Evolutionary conservation across 495 filamentous ascomycete species (phyloP).

Genomic region (Lophiotrema nucula): DNA sequence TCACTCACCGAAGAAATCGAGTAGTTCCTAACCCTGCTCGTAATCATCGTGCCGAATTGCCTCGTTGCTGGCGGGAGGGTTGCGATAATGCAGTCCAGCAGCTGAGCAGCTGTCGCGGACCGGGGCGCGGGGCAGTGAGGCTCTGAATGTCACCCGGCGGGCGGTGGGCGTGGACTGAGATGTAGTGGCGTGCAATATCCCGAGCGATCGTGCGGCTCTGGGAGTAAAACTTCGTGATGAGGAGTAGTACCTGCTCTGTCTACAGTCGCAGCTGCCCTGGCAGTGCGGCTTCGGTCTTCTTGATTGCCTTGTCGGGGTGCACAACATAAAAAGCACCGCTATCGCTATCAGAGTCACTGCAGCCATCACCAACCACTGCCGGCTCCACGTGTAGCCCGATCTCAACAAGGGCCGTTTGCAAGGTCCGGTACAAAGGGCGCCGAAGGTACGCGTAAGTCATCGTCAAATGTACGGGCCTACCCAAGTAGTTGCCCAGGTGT

Average conservation of each 20-base stretch:
- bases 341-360: conserved; percentile 8
- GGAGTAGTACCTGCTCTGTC: too few relatives aligned
- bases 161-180: too few relatives aligned
- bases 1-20: conserved; percentile 23
- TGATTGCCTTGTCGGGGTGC: conserved; percentile 25
- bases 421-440: too few relatives aligned
- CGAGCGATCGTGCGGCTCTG: too few relatives aligned
- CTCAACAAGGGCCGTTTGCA: too few relatives aligned
- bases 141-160: neutral
- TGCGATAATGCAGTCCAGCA: too few relatives aligned
- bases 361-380: neutral
- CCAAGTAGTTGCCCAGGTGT: too few relatives aligned
- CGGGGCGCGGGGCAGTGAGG: neutral
- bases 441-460: too few relatives aligned
- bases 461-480: too few relatives aligned
- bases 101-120: neutral
- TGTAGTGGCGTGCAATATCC: too few relatives aligned
- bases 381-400: conserved; percentile 16
- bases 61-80: neutral
- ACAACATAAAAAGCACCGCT: conserved; percentile 31
- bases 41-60: neutral
- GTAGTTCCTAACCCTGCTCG: conserved; percentile 22
- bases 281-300: conserved; percentile 15
- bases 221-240: too few relatives aligned
- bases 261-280: too few relatives aligned